Conservation (phyloP, 495 filamentous ascomycete genomes). For the Melanomma pulvis-pyrius region DNA sequence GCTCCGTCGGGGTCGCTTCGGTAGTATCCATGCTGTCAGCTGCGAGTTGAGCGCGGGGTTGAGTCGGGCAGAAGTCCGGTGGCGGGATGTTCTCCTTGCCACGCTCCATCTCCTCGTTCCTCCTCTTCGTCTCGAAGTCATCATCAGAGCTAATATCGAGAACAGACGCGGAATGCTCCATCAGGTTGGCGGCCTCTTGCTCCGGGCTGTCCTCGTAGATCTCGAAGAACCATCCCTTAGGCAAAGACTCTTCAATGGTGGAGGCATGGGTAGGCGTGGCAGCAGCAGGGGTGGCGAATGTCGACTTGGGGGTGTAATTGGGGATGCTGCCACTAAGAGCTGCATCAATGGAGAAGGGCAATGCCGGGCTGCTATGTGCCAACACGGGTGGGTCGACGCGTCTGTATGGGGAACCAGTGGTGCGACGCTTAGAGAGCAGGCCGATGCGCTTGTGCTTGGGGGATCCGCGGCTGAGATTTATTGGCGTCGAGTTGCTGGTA, state of each 20-base stretch:
- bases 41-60: constrained; percentile 36
- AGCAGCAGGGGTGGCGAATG: constrained; percentile 31
- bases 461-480: constrained; percentile 64
- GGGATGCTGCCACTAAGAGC: constrained; percentile 72
- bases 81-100: constrained; percentile 95
- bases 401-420: constrained; percentile 54
- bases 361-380: constrained; percentile 43
- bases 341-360: constrained; percentile 77
- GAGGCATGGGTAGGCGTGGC: constrained; percentile 11
- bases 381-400: constrained; percentile 61
- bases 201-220: constrained; percentile 92
- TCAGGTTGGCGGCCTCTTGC: constrained; percentile 84
- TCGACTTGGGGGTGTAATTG: constrained; percentile 51
- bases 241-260: constrained; percentile 47
- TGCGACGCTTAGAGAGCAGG: constrained; percentile 64
- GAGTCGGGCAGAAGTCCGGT: constrained; percentile 43
- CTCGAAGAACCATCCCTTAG: constrained; percentile 82
- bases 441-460: constrained; percentile 62
- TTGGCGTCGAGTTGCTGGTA: constrained; percentile 40
- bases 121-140: constrained; percentile 41
- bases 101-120: constrained; percentile 60
- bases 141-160: constrained; percentile 75
- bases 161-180: constrained; percentile 84
- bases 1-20: constrained; percentile 21
- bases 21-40: constrained; percentile 17